Conservation (phyloP, 2,329 filamentous ascomycete genomes). For the Alternaria alternata region DNA sequence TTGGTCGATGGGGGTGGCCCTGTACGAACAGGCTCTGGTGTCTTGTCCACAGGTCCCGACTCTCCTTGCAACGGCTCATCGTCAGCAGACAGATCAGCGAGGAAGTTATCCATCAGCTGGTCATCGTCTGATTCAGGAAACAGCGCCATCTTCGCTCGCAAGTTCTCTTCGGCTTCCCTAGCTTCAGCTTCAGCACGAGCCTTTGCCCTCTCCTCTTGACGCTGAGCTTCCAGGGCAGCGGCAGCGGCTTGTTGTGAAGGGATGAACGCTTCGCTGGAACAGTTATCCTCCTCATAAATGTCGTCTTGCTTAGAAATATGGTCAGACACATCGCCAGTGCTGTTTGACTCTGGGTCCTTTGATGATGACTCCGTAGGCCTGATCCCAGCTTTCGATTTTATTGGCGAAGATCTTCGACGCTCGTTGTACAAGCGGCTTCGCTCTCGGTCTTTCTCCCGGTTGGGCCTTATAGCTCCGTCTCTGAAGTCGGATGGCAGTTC, state of each 20-base stretch:
- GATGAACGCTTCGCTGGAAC: conserved; percentile 27
- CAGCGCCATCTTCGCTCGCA: conserved; percentile 45
- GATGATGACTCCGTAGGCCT: conserved; percentile 38
- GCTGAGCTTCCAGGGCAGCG: conserved; percentile 35
- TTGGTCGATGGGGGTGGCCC: conserved; percentile 33
- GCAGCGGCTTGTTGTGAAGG: conserved; percentile 39
- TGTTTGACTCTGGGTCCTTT: conserved; percentile 31
- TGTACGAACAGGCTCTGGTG: conserved; percentile 12
- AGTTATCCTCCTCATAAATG: conserved; percentile 44
- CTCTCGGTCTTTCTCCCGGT: conserved; percentile 38
- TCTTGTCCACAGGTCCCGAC: conserved; percentile 2
- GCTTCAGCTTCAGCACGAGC: conserved; percentile 32
- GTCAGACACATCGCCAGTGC: conserved; percentile 38
- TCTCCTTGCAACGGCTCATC: conserved; percentile 26
- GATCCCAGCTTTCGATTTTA: conserved; percentile 34
- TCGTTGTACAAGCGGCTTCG: conserved; percentile 32
- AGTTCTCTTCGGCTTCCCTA: conserved; percentile 44
- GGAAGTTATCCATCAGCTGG: conserved; percentile 37
- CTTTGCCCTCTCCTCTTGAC: conserved; percentile 32
- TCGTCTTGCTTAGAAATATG: conserved; percentile 38
- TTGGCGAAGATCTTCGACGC: conserved; percentile 37
- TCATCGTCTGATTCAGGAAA: conserved; percentile 43
- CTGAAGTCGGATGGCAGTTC: conserved; percentile 54
- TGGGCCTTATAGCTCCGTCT: conserved; percentile 44
- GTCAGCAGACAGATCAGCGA: conserved; percentile 33